Conservation (phyloP, 2,329 filamentous ascomycete species). For the Knufia petricola region DNA sequence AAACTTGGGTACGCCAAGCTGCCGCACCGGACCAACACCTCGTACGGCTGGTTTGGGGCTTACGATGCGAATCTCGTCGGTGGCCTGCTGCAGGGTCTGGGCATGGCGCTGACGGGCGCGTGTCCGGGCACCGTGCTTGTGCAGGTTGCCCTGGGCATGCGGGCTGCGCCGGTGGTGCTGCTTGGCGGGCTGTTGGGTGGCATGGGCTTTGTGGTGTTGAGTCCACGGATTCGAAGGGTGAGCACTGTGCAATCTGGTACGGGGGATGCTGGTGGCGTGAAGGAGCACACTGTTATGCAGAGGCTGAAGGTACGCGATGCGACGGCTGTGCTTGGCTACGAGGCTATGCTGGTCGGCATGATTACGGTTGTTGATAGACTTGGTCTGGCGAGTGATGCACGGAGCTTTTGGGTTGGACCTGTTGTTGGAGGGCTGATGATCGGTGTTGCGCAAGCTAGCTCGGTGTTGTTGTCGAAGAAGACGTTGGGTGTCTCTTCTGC, state of each 20-base stretch:
- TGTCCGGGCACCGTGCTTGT: conserved; percentile 57
- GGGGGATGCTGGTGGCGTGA: background rate
- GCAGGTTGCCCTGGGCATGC: conserved; percentile 48
- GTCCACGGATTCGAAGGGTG: conserved; percentile 9
- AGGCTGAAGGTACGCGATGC: conserved; percentile 13
- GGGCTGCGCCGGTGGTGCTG: conserved; percentile 44
- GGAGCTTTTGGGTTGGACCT: conserved; percentile 34
- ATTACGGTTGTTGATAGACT: conserved; percentile 20
- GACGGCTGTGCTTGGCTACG: conserved; percentile 33
- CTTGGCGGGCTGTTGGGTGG: conserved; percentile 49
- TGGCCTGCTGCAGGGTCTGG: conserved; percentile 52
- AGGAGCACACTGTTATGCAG: conserved; percentile 10
- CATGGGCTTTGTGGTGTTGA: conserved; percentile 26
- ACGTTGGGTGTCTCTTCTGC: conserved; percentile 53
- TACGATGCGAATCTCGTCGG: conserved; percentile 59
- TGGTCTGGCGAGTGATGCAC: conserved; percentile 21
- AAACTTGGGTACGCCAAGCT: conserved; percentile 36
- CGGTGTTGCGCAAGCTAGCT: conserved; percentile 48
- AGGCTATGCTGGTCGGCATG: conserved; percentile 35
- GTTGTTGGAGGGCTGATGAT: conserved; percentile 51
- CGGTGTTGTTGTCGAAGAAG: conserved; percentile 43
- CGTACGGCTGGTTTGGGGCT: conserved; percentile 42
- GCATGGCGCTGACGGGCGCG: conserved; percentile 56
- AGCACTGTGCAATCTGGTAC: background rate
- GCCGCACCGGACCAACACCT: conserved; percentile 42